A percentile compares a stretch with the other conserved stretches of the same genome.
Conservation (phyloP, 1,284 basidiomycete genomes). For the Fomitiporia mediterranea region DNA sequence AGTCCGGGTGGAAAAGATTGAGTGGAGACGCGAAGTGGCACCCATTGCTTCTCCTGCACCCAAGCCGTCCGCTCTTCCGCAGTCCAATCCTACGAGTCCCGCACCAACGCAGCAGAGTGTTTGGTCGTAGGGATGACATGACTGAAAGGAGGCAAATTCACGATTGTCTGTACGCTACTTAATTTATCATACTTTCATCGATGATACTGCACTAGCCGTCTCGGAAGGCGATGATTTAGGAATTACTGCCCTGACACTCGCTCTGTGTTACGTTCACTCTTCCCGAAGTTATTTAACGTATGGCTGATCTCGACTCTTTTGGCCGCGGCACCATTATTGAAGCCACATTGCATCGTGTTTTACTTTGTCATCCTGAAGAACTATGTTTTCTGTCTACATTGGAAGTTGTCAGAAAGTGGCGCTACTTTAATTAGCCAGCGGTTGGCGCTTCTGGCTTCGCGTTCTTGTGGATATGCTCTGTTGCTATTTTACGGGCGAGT, state of each 20-base stretch:
- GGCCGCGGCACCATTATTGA: not conserved
- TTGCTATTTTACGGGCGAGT: too few species aligned
- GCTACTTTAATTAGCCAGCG: too few species aligned
- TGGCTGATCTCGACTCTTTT: not conserved
- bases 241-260: too few species aligned
- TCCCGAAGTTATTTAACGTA: not conserved
- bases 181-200: not conserved
- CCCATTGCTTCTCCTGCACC: constrained; percentile 30
- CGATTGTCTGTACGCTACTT: not conserved
- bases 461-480: too few species aligned
- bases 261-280: too few species aligned
- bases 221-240: too few species aligned
- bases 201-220: too few species aligned
- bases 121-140: not conserved
- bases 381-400: too few species aligned
- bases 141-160: not conserved
- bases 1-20: constrained; percentile 83
- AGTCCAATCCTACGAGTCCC: constrained; percentile 1
- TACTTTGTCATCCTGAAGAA: not conserved
- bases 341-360: not conserved
- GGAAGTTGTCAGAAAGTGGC: too few species aligned
- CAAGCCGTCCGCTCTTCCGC: not conserved
- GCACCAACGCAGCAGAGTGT: constrained; percentile 1
- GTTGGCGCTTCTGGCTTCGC: too few species aligned
- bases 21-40: constrained; percentile 69